These are phyloP conservation scores for Globisporangium nodosum DNA, from an alignment of 352 stramenopile species.

Conservation along the genomic window DNA sequence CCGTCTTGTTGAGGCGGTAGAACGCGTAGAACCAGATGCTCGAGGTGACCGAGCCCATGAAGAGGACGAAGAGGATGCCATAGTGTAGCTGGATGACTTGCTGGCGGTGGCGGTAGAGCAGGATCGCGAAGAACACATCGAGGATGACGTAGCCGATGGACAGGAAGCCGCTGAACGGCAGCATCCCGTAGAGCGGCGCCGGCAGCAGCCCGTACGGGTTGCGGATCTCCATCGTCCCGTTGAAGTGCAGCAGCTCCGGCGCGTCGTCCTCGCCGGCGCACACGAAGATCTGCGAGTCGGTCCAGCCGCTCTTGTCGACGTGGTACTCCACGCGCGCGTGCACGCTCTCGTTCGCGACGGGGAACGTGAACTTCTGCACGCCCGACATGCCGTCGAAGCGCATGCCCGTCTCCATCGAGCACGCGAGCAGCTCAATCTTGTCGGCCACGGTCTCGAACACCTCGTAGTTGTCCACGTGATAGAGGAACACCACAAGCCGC, in stretches of 20 bases:
- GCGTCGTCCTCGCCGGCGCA: constrained; percentile 46
- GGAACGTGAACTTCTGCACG: constrained; percentile 59
- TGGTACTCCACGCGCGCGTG: constrained; percentile 44
- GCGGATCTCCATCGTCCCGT: constrained; percentile 65
- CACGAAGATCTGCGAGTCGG: constrained; percentile 75
- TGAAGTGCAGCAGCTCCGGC: constrained; percentile 51
- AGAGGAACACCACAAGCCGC: constrained; percentile 78
- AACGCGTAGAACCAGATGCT: constrained; percentile 82
- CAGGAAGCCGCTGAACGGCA: constrained; percentile 78
- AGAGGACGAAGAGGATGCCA: constrained; percentile 75
- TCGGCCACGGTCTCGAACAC: constrained; percentile 51
- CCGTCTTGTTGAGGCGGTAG: constrained; percentile 86
- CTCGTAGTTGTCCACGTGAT: constrained; percentile 72
- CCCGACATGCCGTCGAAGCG: constrained; percentile 59
- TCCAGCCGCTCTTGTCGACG: constrained; percentile 67
- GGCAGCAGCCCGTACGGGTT: constrained; percentile 82
- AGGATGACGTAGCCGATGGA: constrained; percentile 72
- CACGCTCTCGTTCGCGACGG: constrained; percentile 50
- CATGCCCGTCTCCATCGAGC: constrained; percentile 31
- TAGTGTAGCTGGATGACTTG: constrained; percentile 79
- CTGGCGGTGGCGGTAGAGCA: constrained; percentile 62
- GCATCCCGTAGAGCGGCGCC: constrained; percentile 77
- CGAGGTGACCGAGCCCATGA: constrained; percentile 59
- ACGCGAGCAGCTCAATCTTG: constrained; percentile 76
- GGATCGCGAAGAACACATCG: constrained; percentile 68